Evolutionary conservation across 2,329 filamentous ascomycete species (phyloP), one percentile per base, ranked within the genome.

Genomic region (Ophiosphaerella herpotricha): DNA sequence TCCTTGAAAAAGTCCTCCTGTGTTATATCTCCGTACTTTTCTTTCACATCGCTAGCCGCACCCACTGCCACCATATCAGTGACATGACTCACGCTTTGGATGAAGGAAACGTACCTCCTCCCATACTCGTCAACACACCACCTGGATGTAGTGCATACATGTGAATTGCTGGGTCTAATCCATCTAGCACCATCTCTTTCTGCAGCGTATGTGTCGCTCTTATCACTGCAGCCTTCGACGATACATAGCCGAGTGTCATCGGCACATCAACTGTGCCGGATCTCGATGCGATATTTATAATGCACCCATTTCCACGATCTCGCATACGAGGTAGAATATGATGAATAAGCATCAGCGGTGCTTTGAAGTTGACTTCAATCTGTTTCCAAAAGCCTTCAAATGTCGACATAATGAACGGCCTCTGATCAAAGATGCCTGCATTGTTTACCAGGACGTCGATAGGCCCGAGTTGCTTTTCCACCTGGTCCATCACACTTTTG

Each of bases 361-460:
- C 66, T 52, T 69, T 69, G 43, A 69, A 68, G 32, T 68, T 69
- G 26, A 69, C 66, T 42, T 69, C 66, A 14, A 69, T 67, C 42
- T 67, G 62, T 26, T 57, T 48, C 66, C 66, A 69, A 43, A 69
- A 69, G 1, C 24, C 26, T 2, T 62, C 50, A 38, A 69, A 66
- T 1, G 46, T 58, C 5, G 59, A 55, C 65, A 69, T 69, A 2
- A 69, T 44, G 13, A 63, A 57, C 0, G 66, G 66, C 13, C 66
- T 40, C 33, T 66, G 63, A 29, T 63, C 54, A 2, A 68, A 41
- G 11, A 69, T 64, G 0, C 66, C 66, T 0, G 65, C 66, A 38
- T 68, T 69, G 45, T 69, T 69, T 7, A 69, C 61, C 0, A 69
- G 43, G 7, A 68, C 46, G 50, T 67, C 63, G 14, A 68, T 62